Evolutionary conservation across 306 rosid species (phyloP).

Genomic region (Lablab purpureus): DNA sequence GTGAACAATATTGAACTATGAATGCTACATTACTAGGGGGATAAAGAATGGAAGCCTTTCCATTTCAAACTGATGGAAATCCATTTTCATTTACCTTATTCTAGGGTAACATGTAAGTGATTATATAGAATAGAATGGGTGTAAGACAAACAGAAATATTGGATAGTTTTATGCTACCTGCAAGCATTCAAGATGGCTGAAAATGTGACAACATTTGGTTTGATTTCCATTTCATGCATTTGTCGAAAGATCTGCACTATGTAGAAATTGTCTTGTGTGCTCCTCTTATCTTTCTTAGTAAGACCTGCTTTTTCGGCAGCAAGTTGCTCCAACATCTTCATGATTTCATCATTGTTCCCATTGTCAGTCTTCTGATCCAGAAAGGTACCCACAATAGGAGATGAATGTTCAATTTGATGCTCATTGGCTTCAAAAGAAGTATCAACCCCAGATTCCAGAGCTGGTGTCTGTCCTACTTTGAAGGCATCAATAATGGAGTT

Average conservation of each 20-base stretch:
- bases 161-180: constrained; percentile 63
- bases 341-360: constrained; percentile 32
- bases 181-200: constrained; percentile 95
- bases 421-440: constrained; percentile 36
- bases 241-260: constrained; percentile 66
- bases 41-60: not conserved
- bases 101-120: not conserved
- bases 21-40: not conserved
- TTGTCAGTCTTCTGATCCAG: constrained; percentile 26
- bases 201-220: constrained; percentile 65
- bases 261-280: constrained; percentile 43
- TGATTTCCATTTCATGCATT: constrained; percentile 63
- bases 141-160: constrained; percentile 4
- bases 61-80: constrained; percentile 19
- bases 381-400: constrained; percentile 28
- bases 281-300: constrained; percentile 50
- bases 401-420: constrained; percentile 24
- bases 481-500: constrained; percentile 85
- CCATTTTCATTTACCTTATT: not conserved
- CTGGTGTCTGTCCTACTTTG: constrained; percentile 52
- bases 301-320: constrained; percentile 69
- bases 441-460: constrained; percentile 48
- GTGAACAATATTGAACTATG: not conserved
- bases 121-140: not conserved
- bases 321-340: constrained; percentile 57